Percentiles rank a stretch among this genome's conserved stretches.
These are phyloP conservation scores for Paxillus involutus DNA, from an alignment of 768 basidiomycete species.

Conservation along the genomic window DNA sequence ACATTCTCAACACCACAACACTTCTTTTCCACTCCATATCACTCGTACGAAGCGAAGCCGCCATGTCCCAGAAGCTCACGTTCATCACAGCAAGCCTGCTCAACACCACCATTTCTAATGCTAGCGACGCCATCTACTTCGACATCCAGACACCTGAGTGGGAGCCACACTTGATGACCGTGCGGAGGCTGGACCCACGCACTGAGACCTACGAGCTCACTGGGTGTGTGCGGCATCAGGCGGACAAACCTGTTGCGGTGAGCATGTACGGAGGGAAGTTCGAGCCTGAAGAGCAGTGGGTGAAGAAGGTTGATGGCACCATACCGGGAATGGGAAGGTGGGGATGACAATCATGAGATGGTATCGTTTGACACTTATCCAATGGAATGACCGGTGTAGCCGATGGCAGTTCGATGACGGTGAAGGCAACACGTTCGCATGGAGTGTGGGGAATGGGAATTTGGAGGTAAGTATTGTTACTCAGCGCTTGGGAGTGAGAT, in stretches of 20 bases:
- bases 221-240: constrained; percentile 33
- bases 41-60: background rate
- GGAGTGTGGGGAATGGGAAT: constrained; percentile 9
- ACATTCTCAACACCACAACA: background rate
- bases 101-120: constrained; percentile 39
- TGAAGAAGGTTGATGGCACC: constrained; percentile 22
- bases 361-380: constrained; percentile 3
- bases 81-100: constrained; percentile 39
- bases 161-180: constrained; percentile 34
- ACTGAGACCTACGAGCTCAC: constrained; percentile 30
- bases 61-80: constrained; percentile 31
- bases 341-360: background rate
- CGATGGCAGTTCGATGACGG: constrained; percentile 25
- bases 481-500: background rate
- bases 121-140: constrained; percentile 38
- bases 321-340: constrained; percentile 12
- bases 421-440: constrained; percentile 21
- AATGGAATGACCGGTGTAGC: constrained; percentile 6
- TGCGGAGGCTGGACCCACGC: constrained; percentile 32
- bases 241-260: constrained; percentile 28
- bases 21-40: background rate
- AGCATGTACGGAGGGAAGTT: constrained; percentile 28
- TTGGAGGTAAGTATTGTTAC: constrained; percentile 10
- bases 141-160: constrained; percentile 40
- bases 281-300: constrained; percentile 28